Evolutionary conservation across 2,329 filamentous ascomycete genomes (phyloP), one percentile per base, ranked within the genome.

Genomic region (Chaetomiaceae sp.): DNA sequence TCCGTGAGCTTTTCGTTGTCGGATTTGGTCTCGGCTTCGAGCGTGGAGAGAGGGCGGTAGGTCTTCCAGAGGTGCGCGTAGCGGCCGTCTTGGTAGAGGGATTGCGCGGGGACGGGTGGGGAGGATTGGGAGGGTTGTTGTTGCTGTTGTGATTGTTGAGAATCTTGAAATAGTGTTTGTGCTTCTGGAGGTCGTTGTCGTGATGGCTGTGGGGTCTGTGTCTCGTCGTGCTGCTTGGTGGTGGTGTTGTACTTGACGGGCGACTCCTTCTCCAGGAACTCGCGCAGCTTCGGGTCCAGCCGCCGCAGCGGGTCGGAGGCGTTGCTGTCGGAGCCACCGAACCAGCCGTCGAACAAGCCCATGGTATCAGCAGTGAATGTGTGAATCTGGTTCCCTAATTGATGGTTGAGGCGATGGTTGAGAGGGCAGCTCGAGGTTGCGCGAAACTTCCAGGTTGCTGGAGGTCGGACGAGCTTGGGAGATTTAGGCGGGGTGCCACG

Each of bases 31-130:
- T 80, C 79, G 39, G 78, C 74, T 59, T 91, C 84, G 50, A 94
- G 69, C 47, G 85, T 73, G 29, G 72, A 63, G 42, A 86, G 80
- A 8, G 91, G 83, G 48, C 78, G 78, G 73, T 98, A 98, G 48
- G 79, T 88, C 68, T 89, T 91, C 93, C 93, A 98, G 26, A 98
- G 73, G 63, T 97, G 79, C 46, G 90, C 88, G 67, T 81, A 81
- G 36, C 78, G 73, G n/a, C 78, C 78, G 59, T 81, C 78, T 46
- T 71, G 75, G 61, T 72, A 81, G 19, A 78, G 65, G 56, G 74
- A 78, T 53, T 73, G 68, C 1, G 60, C 57, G 1, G 77, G 78
- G 6, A 78, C 71, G 17, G 43, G 7, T 35, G 52, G 42, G 20
- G 8, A 11, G 24, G 8, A 4, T 36, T 24, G 3, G 63, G 50